These are phyloP conservation scores for Aspergillus ustus DNA, from an alignment of 2,329 filamentous ascomycete species.

Conservation along the genomic window DNA sequence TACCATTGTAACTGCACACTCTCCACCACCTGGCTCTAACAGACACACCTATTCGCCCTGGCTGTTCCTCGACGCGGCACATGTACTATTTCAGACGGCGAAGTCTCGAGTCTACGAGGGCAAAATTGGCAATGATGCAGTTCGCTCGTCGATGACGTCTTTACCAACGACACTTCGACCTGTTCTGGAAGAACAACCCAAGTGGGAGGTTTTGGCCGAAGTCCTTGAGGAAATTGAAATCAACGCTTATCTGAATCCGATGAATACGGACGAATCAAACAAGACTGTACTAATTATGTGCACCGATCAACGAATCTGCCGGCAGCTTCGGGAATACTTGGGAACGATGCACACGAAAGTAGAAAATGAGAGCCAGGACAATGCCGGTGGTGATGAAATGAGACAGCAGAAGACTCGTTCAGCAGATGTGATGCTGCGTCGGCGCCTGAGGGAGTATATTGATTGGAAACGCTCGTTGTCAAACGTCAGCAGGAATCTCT, in stretches of 20 bases:
- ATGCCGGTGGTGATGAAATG: conserved; percentile 54
- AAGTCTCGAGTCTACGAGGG: conserved; percentile 85
- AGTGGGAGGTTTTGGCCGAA: conserved; percentile 88
- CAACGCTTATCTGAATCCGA: conserved; percentile 82
- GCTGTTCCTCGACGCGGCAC: conserved; percentile 93
- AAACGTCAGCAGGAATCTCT: conserved; percentile 69
- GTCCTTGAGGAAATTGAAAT: conserved; percentile 91
- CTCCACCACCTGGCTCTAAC: conserved; percentile 83
- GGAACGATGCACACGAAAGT: conserved; percentile 81
- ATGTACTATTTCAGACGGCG: conserved; percentile 90
- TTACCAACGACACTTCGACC: conserved; percentile 70
- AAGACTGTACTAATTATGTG: conserved; percentile 97
- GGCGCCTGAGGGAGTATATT: conserved; percentile 83
- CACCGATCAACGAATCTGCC: conserved; percentile 80
- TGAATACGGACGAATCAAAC: conserved; percentile 78
- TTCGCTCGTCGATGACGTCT: conserved; percentile 50
- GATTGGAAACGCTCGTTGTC: conserved; percentile 90
- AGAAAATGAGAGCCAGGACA: conserved; percentile 43
- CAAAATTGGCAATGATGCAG: conserved; percentile 65
- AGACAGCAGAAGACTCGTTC: conserved; percentile 67
- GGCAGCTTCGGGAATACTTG: conserved; percentile 87
- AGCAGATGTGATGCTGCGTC: conserved; percentile 85
- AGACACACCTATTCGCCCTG: conserved; percentile 90
- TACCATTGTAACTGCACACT: conserved; percentile 88
- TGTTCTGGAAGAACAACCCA: conserved; percentile 90